Evolutionary conservation across 306 rosid genomes (phyloP).

Genomic region (Canavalia ensiformis): DNA sequence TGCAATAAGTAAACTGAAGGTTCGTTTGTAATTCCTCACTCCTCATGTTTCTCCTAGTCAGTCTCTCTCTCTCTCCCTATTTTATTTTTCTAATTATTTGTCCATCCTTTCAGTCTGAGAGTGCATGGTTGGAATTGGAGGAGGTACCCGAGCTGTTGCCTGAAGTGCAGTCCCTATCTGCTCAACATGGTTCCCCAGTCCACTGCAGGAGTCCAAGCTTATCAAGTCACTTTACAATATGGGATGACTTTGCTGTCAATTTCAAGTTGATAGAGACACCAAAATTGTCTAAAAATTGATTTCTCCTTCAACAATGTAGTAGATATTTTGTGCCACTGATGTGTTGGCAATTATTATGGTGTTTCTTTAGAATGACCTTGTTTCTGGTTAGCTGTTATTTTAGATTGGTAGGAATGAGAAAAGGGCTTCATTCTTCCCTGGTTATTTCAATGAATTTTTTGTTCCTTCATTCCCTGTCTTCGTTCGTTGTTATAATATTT

Average conservation of each 20-base stretch:
- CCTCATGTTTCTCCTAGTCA: background rate
- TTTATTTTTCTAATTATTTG: background rate
- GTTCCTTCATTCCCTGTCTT: too few relatives aligned
- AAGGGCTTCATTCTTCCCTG: background rate
- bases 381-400: conserved; percentile 8
- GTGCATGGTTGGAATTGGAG: conserved; percentile 46
- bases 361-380: conserved; percentile 13
- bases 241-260: conserved; percentile 56
- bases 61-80: background rate
- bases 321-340: conserved; percentile 45
- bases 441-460: conserved; percentile 19
- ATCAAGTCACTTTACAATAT: conserved; percentile 42
- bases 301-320: conserved; percentile 12
- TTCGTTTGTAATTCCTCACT: conserved; percentile 24
- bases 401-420: background rate
- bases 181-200: conserved; percentile 53
- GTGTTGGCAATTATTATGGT: conserved; percentile 43
- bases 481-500: too few relatives aligned
- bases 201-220: conserved; percentile 59
- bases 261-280: conserved; percentile 71
- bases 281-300: conserved; percentile 22
- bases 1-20: conserved; percentile 53
- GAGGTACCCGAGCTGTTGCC: conserved; percentile 58
- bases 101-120: conserved; percentile 49
- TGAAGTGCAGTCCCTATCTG: conserved; percentile 47